phyloP scores from a whole-genome alignment of 73 alveolate species.

The Tetrahymena thermophila region DNA sequence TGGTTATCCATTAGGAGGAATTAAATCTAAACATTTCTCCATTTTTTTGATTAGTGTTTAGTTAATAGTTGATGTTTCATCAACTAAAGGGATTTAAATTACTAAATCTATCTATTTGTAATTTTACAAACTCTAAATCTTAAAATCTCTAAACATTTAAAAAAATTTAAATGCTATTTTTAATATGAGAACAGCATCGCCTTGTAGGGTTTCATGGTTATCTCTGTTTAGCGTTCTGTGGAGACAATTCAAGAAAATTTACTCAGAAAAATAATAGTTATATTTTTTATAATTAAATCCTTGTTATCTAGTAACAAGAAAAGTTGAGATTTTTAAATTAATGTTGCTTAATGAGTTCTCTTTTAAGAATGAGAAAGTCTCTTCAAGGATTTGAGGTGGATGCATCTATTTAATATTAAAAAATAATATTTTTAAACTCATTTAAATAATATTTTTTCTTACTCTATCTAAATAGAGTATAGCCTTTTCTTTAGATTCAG shows the following conservation, averaged over 20 bases:
- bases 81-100: not conserved
- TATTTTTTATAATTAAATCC: not conserved
- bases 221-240: not conserved
- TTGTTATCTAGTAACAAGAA: not conserved
- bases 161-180: not conserved
- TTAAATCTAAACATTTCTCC: not conserved
- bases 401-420: not conserved
- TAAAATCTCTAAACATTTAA: not conserved
- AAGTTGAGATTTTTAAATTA: not conserved
- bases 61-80: not conserved
- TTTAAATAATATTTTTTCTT: not conserved
- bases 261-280: not conserved
- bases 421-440: not conserved
- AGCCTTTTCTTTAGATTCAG: not conserved
- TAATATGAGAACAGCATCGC: not conserved
- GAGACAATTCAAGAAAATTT: not conserved
- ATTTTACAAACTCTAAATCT: not conserved
- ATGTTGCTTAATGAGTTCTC: not conserved
- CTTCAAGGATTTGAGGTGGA: not conserved
- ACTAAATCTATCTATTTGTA: not conserved
- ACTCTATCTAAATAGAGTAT: not conserved
- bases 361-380: not conserved
- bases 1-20: not conserved
- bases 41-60: not conserved
- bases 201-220: not conserved